phyloP scores from a whole-genome alignment of 208 protist species.

The Leishmania gerbilli region DNA sequence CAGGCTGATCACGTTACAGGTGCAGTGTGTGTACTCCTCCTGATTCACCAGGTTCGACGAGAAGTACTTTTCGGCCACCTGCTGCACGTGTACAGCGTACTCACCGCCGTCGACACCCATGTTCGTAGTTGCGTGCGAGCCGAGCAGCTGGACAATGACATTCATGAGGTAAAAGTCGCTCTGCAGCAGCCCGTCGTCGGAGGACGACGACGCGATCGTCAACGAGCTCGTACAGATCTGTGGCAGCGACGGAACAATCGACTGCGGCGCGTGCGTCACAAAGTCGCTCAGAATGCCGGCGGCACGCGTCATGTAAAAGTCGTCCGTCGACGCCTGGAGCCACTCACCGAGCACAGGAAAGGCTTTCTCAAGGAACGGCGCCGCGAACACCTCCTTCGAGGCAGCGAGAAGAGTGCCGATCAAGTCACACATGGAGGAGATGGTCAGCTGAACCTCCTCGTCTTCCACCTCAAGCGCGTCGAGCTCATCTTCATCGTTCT shows the following conservation, averaged over 20 bases:
- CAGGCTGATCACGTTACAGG: conserved; percentile 74
- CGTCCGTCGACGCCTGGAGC: conserved; percentile 60
- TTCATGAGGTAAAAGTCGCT: conserved; percentile 80
- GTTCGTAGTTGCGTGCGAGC: conserved; percentile 22
- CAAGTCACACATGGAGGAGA: conserved; percentile 59
- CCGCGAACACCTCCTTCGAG: conserved; percentile 67
- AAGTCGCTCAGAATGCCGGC: conserved; percentile 76
- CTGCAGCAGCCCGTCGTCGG: conserved; percentile 66
- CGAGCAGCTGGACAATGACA: conserved; percentile 63
- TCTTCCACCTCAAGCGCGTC: conserved; percentile 73
- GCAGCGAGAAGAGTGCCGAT: conserved; percentile 71
- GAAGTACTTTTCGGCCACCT: conserved; percentile 47
- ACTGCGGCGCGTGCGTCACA: conserved; percentile 61
- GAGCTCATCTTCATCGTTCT: conserved; percentile 89
- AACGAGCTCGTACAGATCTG: conserved; percentile 52
- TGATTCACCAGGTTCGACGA: conserved; percentile 31
- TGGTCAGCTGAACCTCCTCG: conserved; percentile 70
- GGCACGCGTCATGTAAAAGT: conserved; percentile 63
- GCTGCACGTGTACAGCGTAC: conserved; percentile 53
- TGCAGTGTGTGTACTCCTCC: conserved; percentile 48
- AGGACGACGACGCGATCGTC: conserved; percentile 44
- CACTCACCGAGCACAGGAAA: conserved; percentile 68
- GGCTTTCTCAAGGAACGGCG: conserved; percentile 60
- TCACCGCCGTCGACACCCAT: conserved; percentile 37
- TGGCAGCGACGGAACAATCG: conserved; percentile 51